Evolutionary conservation across 805 yeast genomes (phyloP), one percentile per base, ranked within the genome.

Genomic region (Brettanomyces sp.): DNA sequence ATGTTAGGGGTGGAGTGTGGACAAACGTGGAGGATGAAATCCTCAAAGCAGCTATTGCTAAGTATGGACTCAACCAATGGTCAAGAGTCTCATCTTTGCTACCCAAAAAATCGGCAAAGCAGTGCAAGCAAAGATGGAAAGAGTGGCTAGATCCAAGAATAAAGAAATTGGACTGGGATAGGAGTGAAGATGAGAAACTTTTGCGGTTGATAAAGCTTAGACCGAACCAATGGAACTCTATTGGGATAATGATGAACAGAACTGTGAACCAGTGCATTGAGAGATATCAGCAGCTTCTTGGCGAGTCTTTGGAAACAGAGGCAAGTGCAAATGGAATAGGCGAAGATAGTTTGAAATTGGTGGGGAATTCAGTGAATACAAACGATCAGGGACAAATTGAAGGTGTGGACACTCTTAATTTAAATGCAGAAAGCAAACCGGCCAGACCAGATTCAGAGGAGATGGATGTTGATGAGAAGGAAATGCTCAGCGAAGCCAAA

Each of bases 61-160:
- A 91, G 59, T 91, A 91, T 62, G 99, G 99, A 0, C 69, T 89
- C 18, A 89, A 86, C 54, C 96, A 93, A 57, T 91, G 99, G 99
- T 75, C 93, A 12, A 76, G 96, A 43, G 91, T 91, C 4, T 85
- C 96, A 1, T 88, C 97, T 0, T 70, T 91, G 40, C 66, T 91
- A 34, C 82, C 87, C 5, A 79, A 85, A 59, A 91, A 91, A 63
- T 82, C 89, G 2, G 95, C 97, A 4, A 81, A 80, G 57, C 98
- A 93, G 60, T 91, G 95, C 50, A 87, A 89, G 57, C 85, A 95
- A 2, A 69, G 98, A 52, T 91, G 99, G 99, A 72, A 70, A 43
- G 96, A 91, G 57, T 89, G 83, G 77, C 66, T 91, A 36, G 83
- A 81, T 59, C 97, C 98, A 1, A 62, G 70, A 4, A 72, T 91